Conservation (phyloP, 352 stramenopile genomes). For the Poterioochromonas sp. region DNA sequence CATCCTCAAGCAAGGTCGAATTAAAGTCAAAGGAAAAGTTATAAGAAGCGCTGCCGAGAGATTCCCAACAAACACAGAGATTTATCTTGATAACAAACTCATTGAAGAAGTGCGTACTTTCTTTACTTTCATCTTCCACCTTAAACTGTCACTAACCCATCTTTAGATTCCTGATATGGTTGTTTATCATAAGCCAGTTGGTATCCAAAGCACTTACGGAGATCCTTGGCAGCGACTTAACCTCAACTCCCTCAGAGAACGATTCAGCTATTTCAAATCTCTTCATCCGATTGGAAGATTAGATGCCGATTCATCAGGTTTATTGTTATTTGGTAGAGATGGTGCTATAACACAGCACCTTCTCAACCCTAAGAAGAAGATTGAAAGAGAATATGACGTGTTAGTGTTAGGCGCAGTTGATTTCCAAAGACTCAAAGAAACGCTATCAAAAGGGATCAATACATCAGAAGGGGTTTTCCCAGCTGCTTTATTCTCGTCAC, state of each 20-base stretch:
- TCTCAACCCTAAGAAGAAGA: constrained; percentile 52
- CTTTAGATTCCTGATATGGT: constrained; percentile 37
- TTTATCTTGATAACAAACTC: constrained; percentile 28
- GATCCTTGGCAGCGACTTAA: not conserved
- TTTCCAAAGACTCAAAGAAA: constrained; percentile 43
- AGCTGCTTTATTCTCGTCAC: constrained; percentile 43
- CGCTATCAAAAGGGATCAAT: constrained; percentile 50
- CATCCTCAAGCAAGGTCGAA: constrained; percentile 45
- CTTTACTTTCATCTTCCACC: not conserved
- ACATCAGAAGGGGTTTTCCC: constrained; percentile 50
- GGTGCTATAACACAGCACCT: constrained; percentile 61
- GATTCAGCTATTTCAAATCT: constrained; percentile 11
- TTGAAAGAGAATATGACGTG: constrained; percentile 62
- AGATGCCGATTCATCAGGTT: constrained; percentile 64
- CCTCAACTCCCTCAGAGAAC: not conserved
- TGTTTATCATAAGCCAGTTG: constrained; percentile 43
- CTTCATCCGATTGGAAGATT: constrained; percentile 63
- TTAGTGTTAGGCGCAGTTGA: constrained; percentile 47
- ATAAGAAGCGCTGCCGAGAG: constrained; percentile 36
- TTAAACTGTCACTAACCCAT: constrained; percentile 31
- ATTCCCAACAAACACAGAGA: constrained; percentile 25
- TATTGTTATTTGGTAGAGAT: constrained; percentile 61
- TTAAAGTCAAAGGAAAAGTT: constrained; percentile 39
- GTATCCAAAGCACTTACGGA: not conserved
- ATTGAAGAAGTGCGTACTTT: not conserved